Conservation (phyloP, 768 basidiomycete species). For the Royoungia palumana region DNA sequence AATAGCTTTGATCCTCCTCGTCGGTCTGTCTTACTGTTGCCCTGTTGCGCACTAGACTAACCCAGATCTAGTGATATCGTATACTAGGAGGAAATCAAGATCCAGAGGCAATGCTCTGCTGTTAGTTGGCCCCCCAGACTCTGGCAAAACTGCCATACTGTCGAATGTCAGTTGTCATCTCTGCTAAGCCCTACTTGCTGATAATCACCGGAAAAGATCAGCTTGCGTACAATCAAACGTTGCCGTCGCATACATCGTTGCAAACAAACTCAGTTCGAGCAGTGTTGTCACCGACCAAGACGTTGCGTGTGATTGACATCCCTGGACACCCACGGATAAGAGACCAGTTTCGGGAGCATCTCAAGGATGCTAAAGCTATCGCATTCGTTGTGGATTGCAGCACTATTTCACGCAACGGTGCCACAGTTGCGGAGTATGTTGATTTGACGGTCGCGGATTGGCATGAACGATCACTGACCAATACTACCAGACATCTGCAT, state of each 20-base stretch:
- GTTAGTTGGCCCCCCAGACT: constrained; percentile 71
- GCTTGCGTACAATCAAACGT: constrained; percentile 62
- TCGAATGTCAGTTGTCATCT: constrained; percentile 50
- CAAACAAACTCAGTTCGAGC: constrained; percentile 63
- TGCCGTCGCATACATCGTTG: constrained; percentile 74
- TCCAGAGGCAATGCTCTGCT: constrained; percentile 60
- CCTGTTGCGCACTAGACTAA: constrained; percentile 13
- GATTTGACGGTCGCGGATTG: neutral
- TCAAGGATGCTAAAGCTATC: constrained; percentile 59
- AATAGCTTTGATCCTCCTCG: constrained; percentile 41
- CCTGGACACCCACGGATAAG: constrained; percentile 85
- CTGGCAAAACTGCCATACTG: constrained; percentile 78
- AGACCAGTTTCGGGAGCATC: constrained; percentile 65
- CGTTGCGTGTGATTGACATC: constrained; percentile 62
- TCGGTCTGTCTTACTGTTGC: constrained; percentile 35
- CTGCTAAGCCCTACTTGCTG: neutral
- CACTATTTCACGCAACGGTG: constrained; percentile 71
- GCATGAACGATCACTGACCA: neutral
- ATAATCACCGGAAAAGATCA: constrained; percentile 28
- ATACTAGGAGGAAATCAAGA: constrained; percentile 41
- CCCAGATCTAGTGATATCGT: constrained; percentile 41
- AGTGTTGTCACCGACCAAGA: constrained; percentile 40
- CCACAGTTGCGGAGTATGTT: constrained; percentile 77
- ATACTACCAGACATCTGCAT: constrained; percentile 62
- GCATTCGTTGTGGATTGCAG: constrained; percentile 81